Base-by-base conservation (phyloP, 2,329 filamentous ascomycete genomes). In the Leptographium flavum region DNA sequence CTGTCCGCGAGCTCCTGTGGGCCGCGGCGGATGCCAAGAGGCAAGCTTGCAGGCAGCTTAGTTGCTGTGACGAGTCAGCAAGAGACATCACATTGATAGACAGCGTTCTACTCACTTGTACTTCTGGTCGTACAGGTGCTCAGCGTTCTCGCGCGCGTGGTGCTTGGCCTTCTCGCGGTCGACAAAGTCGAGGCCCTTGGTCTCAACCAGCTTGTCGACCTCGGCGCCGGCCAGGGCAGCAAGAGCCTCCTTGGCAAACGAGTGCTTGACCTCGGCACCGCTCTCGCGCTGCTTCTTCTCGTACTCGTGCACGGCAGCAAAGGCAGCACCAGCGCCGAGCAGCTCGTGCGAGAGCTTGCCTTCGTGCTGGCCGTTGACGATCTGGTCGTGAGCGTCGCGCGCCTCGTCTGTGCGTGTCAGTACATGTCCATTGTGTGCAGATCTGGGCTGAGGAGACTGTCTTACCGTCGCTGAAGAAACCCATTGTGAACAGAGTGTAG, bases 241-340 rank as follows among this genome's bases (percentile, higher is more conserved):
- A 28, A 90, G 63, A 38, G 83, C 60, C 66, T 88, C 84, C 69
- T 90, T 90, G 59, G 85, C 85, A 56, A 86, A 81, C 36, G 65
- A 66, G 66, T 90, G 84, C 52, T 70, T 73, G 55, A 88, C 79
- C 7, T 72, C 60, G 68, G 87, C 66, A 78, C 79, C 83, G 60
- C 84, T 69, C 46, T 65, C 68, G 56, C 81, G 79, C 67, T 87
- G 81, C 55, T 74, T 69, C 61, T 87, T 79, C 65, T 88, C 83
- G 56, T 79, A 88, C 21, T 79, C 68, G 70, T 87, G 87, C 74
- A 90, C 83, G 55, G 79, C 85, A 52, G 76, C 80, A 59, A 90
- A 90, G 50, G 81, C 77, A 47, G 83, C 84, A 47, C 78, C 85
- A 50, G 83, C 83, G 52, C 79, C 83, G 46, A 88, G 60, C 40